Percentiles rank a stretch among this genome's conserved stretches.
Conservation (phyloP, 78 protist genomes). For the Dictyostelium firmibasis region DNA sequence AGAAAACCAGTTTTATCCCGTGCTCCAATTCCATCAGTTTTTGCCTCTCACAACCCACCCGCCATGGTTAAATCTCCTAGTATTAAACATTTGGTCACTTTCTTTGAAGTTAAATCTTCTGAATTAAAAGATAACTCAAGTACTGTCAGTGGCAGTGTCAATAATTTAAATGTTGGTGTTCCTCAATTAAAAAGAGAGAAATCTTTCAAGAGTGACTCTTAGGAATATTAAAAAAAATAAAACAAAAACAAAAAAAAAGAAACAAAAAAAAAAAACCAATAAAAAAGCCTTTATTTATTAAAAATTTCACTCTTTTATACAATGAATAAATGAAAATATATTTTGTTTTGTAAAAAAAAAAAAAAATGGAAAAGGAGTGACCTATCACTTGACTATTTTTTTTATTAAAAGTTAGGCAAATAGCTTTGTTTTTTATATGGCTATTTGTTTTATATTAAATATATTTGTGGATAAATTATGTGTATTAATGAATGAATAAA, state of each 20-base stretch:
- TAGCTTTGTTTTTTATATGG: background rate
- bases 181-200: constrained; percentile 33
- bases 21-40: constrained; percentile 38
- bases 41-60: background rate
- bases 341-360: background rate
- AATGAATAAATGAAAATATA: background rate
- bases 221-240: background rate
- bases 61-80: constrained; percentile 17
- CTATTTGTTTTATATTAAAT: background rate
- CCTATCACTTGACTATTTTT: too few species aligned
- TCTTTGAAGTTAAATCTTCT: constrained; percentile 34
- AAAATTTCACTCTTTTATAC: background rate
- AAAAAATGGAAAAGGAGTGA: too few species aligned
- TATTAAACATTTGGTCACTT: constrained; percentile 25
- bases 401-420: background rate
- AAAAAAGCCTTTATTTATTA: background rate
- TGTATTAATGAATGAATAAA: too few species aligned
- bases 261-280: background rate
- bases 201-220: constrained; percentile 12
- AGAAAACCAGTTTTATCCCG: constrained; percentile 27
- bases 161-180: background rate
- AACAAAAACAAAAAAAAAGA: background rate
- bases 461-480: background rate
- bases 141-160: background rate
- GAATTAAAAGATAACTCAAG: background rate